Base-by-base conservation (phyloP, 2,329 filamentous ascomycete species). In the Aspergillus nomiae region DNA sequence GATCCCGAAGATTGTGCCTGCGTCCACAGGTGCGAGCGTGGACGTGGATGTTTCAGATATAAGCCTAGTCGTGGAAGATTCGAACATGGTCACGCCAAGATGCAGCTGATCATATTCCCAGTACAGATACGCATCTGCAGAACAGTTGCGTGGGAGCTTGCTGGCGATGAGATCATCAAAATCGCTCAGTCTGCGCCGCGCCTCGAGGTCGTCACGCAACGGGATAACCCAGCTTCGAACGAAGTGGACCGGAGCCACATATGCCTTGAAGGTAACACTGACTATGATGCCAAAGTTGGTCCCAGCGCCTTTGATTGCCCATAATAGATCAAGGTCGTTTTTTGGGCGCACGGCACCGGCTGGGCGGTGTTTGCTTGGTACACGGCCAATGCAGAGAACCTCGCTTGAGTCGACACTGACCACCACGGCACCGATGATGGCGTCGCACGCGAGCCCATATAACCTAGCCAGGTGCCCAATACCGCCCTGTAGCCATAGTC, bases 401-500 rank as follows among this genome's bases (percentile, higher is more conserved):
- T 82, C 62, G 34, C 82, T 77, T 41, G 82, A 81, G 0, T 76
- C 70, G 59, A 86, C 80, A 65, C 82, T 83, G 72, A 89, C 82
- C 30, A 89, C 14, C 2, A 89, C 81, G 24, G 84, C 87, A 65
- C 87, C 87, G n/a, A 89, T 71, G 53, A 90, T 84, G 51, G 82
- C 71, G 65, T 90, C 87, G 66, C 85, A 89, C 3, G 86, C 65
- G 14, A 90, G 85, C 1, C 87, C 87, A 65, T 87, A 73, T 10
- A 80, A 60, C 62, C 87, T 79, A 41, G 83, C 69, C n/a, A 88
- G 76, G 66, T 89, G 86, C 2, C 87, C 87, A 56, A 90, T 87
- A 58, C 87, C 87, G 46, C 88, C 88, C 77, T 90, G 87, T 54
- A 90, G 77, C 86, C 86, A 89, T 16, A 87, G 67, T 0, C 88